Base-by-base conservation (phyloP, 2,329 filamentous ascomycete species). In the Claviceps pazoutovae region DNA sequence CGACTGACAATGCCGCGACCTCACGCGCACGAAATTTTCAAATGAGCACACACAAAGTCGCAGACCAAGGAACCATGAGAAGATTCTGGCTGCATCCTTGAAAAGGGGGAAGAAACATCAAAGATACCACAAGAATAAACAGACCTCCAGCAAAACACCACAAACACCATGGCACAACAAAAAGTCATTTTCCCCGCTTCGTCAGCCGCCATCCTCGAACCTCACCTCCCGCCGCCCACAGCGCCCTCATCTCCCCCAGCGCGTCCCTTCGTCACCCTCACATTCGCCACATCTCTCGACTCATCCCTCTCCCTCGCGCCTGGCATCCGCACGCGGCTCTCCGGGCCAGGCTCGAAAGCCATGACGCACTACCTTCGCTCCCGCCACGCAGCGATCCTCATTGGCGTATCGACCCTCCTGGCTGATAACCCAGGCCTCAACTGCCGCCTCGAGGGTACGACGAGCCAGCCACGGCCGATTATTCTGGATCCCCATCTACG, bases 311-410 rank as follows among this genome's bases (percentile, higher is more conserved):
- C 89, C 1, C 75, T 91, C 30, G 75, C 83, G 0, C 88, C 88
- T 0, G 89, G 89, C 14, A 74, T 81, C n/a, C 86, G 85, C 57
- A 97, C 91, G 2, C 74, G 78, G 0, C 78, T 97, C 14, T 97
- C 91, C 1, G 90, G 90, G 3, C 79, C 84, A 0, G 75, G 83
- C 56, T 88, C 88, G 39, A 95, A 95, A 67, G 79, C 86, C 50
- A 94, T 97, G 88, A 96, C 91, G 0, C 91, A 97, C 67, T 88
- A 86, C 64, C 78, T 97, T 30, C 86, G 91, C 60, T 83, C 83
- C 13, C 78, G 76, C 16, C 89, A 97, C 68, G 81, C 86, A 56
- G 88, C 87, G 41, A 95, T 96, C 58, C 74, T 94, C 23, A 74
- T 97, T 36, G 91, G 91, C 21, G 87, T 84, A 4, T 85, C 85